Base-by-base conservation (phyloP, 306 rosid genomes). In the Fragaria ananassa region DNA sequence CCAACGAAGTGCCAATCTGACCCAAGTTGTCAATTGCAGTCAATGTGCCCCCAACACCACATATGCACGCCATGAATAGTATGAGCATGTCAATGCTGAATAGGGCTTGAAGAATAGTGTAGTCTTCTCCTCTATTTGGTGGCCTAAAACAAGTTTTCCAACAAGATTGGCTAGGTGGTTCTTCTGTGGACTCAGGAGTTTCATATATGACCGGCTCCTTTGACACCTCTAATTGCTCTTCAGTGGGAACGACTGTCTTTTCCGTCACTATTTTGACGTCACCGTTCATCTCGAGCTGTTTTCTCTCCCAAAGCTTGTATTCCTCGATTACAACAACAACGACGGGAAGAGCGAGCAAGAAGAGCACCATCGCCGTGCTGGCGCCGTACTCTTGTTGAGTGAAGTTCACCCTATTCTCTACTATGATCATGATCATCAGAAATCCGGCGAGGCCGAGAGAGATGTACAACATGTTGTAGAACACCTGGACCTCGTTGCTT, bases 371-470 rank as follows among this genome's bases (percentile, higher is more conserved):
- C 3, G 77, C 73, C 31, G 88, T 83, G 76, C 88, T 86, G 19
- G 63, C 74, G n/a, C 82, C 85, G 35, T 60, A 88, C 67, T 80
- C 92, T 18, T 34, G 21, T 35, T 23, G 79, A 0, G 80, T 76
- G 61, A 88, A 88, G 1, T 17, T n/a, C 8, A 60, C 80, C 13
- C 51, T 42, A 2, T 75, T 83, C 27, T 88, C 71, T 4, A 86
- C 8, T 19, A 88, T 86, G 62, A 86, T 88, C 88, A 86, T 86
- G n/a, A 88, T 41, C 88, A 86, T 88, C 13, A 88, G 68, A 67
- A 86, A 88, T 29, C 92, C 89, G 11, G 92, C 92, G 1, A 88
- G 92, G 6, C 88, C 92, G 13, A 88, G 92, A 14, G 92, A 88
- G 63, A 88, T 80, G 74, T 81, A 88, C 42, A 88, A 82, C 34